Evolutionary conservation across 495 filamentous ascomycete genomes (phyloP).

Genomic region (Talaromyces stipitatus): DNA sequence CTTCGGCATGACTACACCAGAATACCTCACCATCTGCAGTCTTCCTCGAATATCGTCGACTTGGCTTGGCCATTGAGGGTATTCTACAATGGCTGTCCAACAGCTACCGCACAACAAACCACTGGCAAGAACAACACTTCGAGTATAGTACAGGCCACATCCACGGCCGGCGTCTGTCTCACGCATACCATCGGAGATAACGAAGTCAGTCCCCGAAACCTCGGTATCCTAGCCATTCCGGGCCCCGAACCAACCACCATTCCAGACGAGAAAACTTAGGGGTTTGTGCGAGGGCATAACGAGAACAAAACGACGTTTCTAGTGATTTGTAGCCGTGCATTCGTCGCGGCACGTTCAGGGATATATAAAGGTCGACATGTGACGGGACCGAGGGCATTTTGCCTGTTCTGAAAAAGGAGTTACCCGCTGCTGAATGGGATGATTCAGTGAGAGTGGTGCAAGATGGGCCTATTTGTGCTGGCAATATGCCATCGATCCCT

Average conservation of each 20-base stretch:
- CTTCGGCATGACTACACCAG: conserved; percentile 33
- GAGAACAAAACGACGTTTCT: conserved; percentile 35
- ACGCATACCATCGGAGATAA: conserved; percentile 33
- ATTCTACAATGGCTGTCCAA: conserved; percentile 29
- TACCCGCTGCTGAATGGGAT: conserved; percentile 38
- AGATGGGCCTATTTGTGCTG: conserved; percentile 55
- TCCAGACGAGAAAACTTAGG: conserved; percentile 25
- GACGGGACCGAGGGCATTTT: conserved; percentile 48
- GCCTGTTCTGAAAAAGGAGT: conserved; percentile 29
- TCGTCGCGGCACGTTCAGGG: conserved; percentile 41
- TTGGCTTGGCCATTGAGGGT: conserved; percentile 34
- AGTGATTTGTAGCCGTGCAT: conserved; percentile 47
- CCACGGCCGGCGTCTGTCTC: conserved; percentile 20
- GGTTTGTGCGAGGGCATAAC: conserved; percentile 39
- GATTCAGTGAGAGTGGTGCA: conserved; percentile 38
- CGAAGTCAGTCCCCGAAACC: conserved; percentile 36
- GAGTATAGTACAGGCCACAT: conserved; percentile 23
- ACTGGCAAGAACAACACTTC: conserved; percentile 15
- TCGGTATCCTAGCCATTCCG: conserved; percentile 46
- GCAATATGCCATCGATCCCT: conserved; percentile 37
- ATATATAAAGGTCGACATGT: conserved; percentile 38
- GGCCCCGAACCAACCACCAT: conserved; percentile 37
- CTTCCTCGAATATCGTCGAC: conserved; percentile 26
- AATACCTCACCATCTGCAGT: conserved; percentile 29
- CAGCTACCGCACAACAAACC: not conserved